These are phyloP conservation scores for Thraustotheca clavata DNA, from an alignment of 352 stramenopile genomes.

Conservation along the genomic window DNA sequence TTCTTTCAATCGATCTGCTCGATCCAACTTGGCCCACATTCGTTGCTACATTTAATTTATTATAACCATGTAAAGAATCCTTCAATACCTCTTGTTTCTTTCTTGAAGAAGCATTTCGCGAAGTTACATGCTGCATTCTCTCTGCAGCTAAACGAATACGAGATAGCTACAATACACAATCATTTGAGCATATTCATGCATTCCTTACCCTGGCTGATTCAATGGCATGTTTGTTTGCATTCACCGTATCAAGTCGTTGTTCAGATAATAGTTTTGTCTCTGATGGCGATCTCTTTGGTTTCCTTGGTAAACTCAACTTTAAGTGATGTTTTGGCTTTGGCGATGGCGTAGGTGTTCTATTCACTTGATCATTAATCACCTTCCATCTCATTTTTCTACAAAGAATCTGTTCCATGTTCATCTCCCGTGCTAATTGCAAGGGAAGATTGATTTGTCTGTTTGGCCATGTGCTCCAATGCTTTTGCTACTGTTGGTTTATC, in stretches of 20 bases:
- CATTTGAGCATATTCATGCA: too few species aligned
- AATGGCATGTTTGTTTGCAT: slow-evolving; percentile 20
- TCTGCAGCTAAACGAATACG: slow-evolving; percentile 19
- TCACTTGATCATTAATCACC: too few species aligned
- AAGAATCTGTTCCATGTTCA: too few species aligned
- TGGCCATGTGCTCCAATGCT: slow-evolving; percentile 19
- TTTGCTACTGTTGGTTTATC: slow-evolving; percentile 15
- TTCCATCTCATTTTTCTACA: too few species aligned
- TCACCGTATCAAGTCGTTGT: slow-evolving; percentile 18
- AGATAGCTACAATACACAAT: not conserved
- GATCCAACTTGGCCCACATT: slow-evolving; percentile 18
- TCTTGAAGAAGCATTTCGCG: slow-evolving; percentile 9
- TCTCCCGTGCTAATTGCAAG: too few species aligned
- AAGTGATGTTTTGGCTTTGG: not conserved
- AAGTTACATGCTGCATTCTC: slow-evolving; percentile 19
- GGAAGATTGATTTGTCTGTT: not conserved
- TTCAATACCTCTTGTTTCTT: slow-evolving; percentile 15
- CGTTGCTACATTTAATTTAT: not conserved
- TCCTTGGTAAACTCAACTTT: slow-evolving; percentile 19
- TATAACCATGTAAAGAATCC: not conserved
- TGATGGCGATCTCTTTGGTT: slow-evolving; percentile 18
- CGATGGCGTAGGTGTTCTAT: not conserved
- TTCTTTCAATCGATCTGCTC: slow-evolving; percentile 15
- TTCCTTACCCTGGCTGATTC: slow-evolving; percentile 14
- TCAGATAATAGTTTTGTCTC: slow-evolving; percentile 20